These are phyloP conservation scores for Lachnellula arida DNA, from an alignment of 2,329 filamentous ascomycete genomes.

Conservation along the genomic window DNA sequence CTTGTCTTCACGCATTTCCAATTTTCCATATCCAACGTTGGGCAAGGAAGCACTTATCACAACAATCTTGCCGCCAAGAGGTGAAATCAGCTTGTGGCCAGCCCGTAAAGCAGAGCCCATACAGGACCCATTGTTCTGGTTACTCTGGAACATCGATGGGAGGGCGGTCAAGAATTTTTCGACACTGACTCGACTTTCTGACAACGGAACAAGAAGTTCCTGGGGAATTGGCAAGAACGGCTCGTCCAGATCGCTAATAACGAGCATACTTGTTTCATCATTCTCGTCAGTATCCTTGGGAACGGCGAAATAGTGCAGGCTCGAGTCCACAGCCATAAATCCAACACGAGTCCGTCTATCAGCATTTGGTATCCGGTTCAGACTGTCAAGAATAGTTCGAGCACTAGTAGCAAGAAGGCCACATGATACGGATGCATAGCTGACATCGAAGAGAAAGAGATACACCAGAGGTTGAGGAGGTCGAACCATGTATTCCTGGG, in stretches of 20 bases:
- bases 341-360: conserved; percentile 88
- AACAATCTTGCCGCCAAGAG: conserved; percentile 90
- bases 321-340: conserved; percentile 92
- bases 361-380: conserved; percentile 97
- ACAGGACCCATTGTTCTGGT: conserved; percentile 81
- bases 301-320: conserved; percentile 93
- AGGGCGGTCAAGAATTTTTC: conserved; percentile 87
- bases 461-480: conserved; percentile 94
- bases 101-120: conserved; percentile 92
- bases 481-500: conserved; percentile 98
- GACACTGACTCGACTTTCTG: conserved; percentile 84
- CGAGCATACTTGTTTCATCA: conserved; percentile 83
- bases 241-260: conserved; percentile 92
- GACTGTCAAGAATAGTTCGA: conserved; percentile 87
- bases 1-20: conserved; percentile 94
- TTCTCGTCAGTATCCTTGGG: conserved; percentile 83
- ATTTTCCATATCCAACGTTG: conserved; percentile 82
- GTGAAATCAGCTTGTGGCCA: conserved; percentile 92
- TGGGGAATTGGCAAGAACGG: conserved; percentile 93
- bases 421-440: conserved; percentile 82
- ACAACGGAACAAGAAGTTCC: conserved; percentile 83
- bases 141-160: conserved; percentile 95
- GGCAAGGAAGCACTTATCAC: conserved; percentile 87
- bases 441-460: conserved; percentile 92
- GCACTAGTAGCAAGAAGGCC: conserved; percentile 89